A percentile compares a stretch with the other conserved stretches of the same genome.
phyloP scores from a whole-genome alignment of 78 protist species.

The Dictyostelium purpureum region DNA sequence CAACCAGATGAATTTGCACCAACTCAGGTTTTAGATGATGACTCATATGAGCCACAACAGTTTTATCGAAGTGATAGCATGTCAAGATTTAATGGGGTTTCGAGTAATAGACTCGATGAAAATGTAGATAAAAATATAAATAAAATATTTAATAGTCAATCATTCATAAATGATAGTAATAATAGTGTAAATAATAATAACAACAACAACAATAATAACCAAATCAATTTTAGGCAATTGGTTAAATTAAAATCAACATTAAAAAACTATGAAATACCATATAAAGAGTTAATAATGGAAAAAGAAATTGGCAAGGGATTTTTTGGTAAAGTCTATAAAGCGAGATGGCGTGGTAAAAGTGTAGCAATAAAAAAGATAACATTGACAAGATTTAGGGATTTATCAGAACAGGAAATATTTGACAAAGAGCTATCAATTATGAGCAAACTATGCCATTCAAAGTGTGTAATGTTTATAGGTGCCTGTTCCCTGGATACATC shows the following conservation, averaged over 20 bases:
- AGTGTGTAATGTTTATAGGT: conserved; percentile 75
- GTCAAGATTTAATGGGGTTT: background rate
- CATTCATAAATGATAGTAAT: background rate
- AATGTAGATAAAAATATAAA: background rate
- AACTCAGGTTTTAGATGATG: background rate
- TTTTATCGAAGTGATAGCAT: background rate
- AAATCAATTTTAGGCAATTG: conserved; percentile 31
- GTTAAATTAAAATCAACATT: conserved; percentile 47
- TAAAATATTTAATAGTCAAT: background rate
- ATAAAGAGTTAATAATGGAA: conserved; percentile 14
- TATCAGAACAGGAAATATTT: conserved; percentile 52
- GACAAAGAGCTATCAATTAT: conserved; percentile 41
- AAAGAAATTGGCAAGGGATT: conserved; percentile 70
- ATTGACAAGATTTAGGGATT: conserved; percentile 23
- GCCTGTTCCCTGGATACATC: conserved; percentile 10
- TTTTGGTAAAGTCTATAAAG: conserved; percentile 75
- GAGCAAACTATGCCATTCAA: conserved; percentile 58
- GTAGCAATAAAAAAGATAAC: conserved; percentile 70
- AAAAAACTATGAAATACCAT: conserved; percentile 33
- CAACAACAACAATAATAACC: background rate
- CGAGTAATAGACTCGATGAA: background rate
- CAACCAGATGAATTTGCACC: background rate
- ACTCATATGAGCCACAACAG: background rate
- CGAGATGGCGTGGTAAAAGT: conserved; percentile 48
- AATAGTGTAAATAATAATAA: background rate